Evolutionary conservation across 306 rosid species (phyloP), one percentile per base, ranked within the genome.

Genomic region (Casuarina equisetifolia): DNA sequence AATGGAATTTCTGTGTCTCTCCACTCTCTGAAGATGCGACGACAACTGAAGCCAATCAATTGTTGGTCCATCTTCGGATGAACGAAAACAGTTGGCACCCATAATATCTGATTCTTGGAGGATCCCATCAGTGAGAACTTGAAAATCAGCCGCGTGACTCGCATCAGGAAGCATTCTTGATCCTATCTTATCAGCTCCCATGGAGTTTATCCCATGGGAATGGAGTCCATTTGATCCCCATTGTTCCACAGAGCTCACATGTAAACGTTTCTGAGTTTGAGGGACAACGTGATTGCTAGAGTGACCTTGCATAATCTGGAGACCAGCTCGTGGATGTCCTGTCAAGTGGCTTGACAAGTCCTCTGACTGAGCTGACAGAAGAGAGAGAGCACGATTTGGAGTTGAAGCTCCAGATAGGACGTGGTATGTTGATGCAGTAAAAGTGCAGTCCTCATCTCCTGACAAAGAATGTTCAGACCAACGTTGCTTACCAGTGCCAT

Each of bases 1-100:
- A 72, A 79, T 72, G 77, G 84, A 75, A 61, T 79, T 82, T 82
- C 88, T 86, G 76, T 89, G 92, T 49, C 81, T 87, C 84, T 92
- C 93, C 79, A 92, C 97, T 81, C 96, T 87, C 72, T 83, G 88
- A 79, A 92, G 95, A 82, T 92, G 90, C 42, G 93, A 87, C 58
- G 97, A 90, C 80, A 92, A 74, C 44, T 92, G 96, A 73, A 87
- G 85, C 78, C 90, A 74, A 76, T 92, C 86, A 76, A 90, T 89
- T 1, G 87, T 86, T 4, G 83, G 62, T 75, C 86, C 96, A 75
- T 62, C 58, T 81, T 89, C 87, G 6, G 78, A 63, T 39, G 87
- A 72, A 63, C 70, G 51, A 72, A 69, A 12, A 70, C 75, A 81
- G 76, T 86, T 84, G 75, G 74, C 42, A 44, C 78, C 54, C 12